A percentile compares a stretch with the other conserved stretches of the same genome.
phyloP scores from a whole-genome alignment of 805 yeast species.

The Candida broadrunensis region DNA sequence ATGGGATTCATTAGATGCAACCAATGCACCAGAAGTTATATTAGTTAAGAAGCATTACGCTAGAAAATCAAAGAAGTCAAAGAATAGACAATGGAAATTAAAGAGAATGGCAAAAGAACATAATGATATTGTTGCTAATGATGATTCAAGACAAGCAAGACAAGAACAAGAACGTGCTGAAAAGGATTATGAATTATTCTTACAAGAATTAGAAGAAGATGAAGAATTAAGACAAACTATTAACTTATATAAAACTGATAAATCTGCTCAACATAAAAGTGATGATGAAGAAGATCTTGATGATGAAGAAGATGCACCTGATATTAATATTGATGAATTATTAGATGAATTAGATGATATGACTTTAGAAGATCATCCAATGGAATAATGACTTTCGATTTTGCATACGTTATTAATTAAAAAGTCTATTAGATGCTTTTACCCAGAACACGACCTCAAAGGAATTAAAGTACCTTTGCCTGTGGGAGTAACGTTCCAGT shows the following conservation, averaged over 20 bases:
- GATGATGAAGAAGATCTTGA: constrained; percentile 46
- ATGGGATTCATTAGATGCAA: constrained; percentile 66
- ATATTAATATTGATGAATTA: constrained; percentile 84
- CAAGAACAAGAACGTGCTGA: constrained; percentile 91
- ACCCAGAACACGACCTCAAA: no score
- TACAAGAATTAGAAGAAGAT: constrained; percentile 97
- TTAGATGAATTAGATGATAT: constrained; percentile 93
- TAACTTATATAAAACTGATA: constrained; percentile 75
- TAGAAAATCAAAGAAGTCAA: constrained; percentile 70
- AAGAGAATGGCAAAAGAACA: constrained; percentile 98
- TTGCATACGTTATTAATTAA: no score
- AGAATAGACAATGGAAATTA: constrained; percentile 85
- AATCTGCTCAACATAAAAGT: constrained; percentile 25
- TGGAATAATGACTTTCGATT: constrained; percentile 10
- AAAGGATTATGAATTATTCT: constrained; percentile 90
- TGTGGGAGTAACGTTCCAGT: no score
- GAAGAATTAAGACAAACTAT: constrained; percentile 87
- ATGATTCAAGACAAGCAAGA: constrained; percentile 67
- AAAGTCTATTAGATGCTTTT: no score
- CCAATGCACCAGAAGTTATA: constrained; percentile 77
- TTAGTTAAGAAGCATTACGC: constrained; percentile 86
- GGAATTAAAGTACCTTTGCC: no score
- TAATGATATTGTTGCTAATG: constrained; percentile 77
- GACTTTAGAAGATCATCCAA: constrained; percentile 63
- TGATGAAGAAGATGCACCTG: constrained; percentile 81